Evolutionary conservation across 495 filamentous ascomycete species (phyloP).

Genomic region (Tuber melanosporum): DNA sequence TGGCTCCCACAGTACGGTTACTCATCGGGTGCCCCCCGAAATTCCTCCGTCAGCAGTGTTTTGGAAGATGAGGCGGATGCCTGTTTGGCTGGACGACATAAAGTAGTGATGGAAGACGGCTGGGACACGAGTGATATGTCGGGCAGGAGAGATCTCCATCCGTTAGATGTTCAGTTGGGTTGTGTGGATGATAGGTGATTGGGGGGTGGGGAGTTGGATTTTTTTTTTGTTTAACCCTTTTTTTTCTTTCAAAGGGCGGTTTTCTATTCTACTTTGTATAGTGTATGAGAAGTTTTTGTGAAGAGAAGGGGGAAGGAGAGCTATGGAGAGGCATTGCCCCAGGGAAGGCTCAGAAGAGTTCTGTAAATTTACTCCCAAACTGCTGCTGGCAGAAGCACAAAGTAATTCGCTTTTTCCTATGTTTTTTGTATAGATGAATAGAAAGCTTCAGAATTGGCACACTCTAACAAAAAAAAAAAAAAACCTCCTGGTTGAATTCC

Average conservation of each 20-base stretch:
- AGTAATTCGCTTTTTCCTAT: slow-evolving; percentile 4
- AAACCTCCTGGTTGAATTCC: neutral
- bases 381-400: neutral
- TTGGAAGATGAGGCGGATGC: neutral
- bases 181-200: slow-evolving; percentile 6
- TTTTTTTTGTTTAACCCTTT: neutral
- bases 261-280: neutral
- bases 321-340: neutral
- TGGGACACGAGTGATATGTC: neutral
- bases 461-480: neutral
- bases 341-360: neutral
- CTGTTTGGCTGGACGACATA: neutral
- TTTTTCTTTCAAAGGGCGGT: neutral
- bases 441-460: slow-evolving; percentile 1
- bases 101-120: neutral
- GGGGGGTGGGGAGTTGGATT: neutral
- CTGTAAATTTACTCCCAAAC: neutral
- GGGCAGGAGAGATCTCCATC: neutral
- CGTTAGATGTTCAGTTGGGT: neutral
- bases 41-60: neutral
- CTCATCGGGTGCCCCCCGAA: neutral
- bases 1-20: slow-evolving; percentile 17
- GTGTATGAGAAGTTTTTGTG: neutral
- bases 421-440: neutral
- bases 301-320: neutral